Percentiles rank a stretch among this genome's conserved stretches.
Conservation (phyloP, 1,139 yeast genomes). For the Yamadazyma kanchanaburiensis region DNA sequence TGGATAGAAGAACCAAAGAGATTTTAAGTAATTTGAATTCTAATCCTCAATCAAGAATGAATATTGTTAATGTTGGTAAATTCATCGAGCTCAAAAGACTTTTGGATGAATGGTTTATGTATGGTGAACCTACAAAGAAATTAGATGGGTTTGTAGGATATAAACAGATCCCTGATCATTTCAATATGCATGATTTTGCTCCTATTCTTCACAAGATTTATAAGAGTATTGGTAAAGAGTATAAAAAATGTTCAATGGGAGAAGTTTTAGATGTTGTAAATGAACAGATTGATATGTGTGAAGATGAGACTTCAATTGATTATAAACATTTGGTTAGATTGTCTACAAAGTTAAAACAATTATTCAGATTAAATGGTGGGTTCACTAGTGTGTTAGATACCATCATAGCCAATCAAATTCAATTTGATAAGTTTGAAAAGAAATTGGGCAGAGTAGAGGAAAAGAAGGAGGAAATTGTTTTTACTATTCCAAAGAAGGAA, state of each 20-base stretch:
- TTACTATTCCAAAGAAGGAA: not conserved
- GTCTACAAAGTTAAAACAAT: constrained; percentile 13
- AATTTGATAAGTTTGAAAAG: constrained; percentile 21
- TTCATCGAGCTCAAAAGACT: constrained; percentile 9
- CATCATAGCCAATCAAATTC: constrained; percentile 20
- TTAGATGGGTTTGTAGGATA: constrained; percentile 30
- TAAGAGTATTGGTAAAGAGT: constrained; percentile 14
- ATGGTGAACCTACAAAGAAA: constrained; percentile 24
- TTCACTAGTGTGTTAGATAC: constrained; percentile 32
- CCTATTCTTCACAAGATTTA: constrained; percentile 25
- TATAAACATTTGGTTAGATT: constrained; percentile 5
- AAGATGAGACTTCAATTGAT: constrained; percentile 2
- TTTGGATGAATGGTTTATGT: constrained; percentile 18
- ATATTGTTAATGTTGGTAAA: constrained; percentile 6
- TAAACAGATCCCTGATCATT: constrained; percentile 33
- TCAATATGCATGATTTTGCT: constrained; percentile 30
- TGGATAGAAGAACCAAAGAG: constrained; percentile 20
- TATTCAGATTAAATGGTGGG: constrained; percentile 27
- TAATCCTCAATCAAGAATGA: constrained; percentile 15
- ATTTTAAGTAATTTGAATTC: constrained; percentile 13
- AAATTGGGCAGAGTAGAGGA: constrained; percentile 5
- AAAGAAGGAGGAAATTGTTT: constrained; percentile 3
- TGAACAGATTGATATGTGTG: constrained; percentile 5
- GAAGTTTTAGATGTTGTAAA: constrained; percentile 9
- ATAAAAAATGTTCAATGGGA: constrained; percentile 6